phyloP scores from a whole-genome alignment of 169 alveolate species.

The Amoebophrya sp. region DNA sequence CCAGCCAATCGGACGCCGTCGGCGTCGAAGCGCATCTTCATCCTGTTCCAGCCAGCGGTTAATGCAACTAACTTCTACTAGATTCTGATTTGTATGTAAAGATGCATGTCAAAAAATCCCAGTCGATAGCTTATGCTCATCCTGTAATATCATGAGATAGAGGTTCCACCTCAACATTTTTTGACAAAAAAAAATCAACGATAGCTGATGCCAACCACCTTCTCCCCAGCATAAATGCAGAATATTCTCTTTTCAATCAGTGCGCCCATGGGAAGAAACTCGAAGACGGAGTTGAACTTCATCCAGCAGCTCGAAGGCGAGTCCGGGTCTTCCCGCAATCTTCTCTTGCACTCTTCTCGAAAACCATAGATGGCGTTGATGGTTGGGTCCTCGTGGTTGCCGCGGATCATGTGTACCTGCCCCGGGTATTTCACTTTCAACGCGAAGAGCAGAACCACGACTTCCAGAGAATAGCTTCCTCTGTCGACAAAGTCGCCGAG shows the following conservation, averaged over 20 bases:
- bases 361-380: constrained; percentile 96
- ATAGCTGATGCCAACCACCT: too few species aligned
- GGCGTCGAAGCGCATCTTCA: too few species aligned
- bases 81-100: too few species aligned
- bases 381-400: constrained; percentile 79
- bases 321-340: constrained; percentile 86
- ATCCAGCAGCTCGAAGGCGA: constrained; percentile 74
- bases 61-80: too few species aligned
- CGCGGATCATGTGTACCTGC: constrained; percentile 94
- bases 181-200: too few species aligned
- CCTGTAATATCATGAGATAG: too few species aligned
- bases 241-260: constrained; percentile 89
- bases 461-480: constrained; percentile 88
- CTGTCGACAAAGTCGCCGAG: constrained; percentile 98
- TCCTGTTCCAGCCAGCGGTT: too few species aligned
- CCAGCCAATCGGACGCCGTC: too few species aligned
- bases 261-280: constrained; percentile 96
- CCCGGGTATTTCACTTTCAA: constrained; percentile 85
- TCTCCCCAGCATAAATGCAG: too few species aligned
- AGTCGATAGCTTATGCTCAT: too few species aligned
- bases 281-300: constrained; percentile 91
- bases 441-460: background rate
- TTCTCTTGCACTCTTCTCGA: constrained; percentile 91
- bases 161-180: too few species aligned
- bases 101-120: too few species aligned